A percentile compares a stretch with the other conserved stretches of the same genome.
phyloP scores from a whole-genome alignment of 805 yeast genomes.

The Sugiyamaella americana region DNA sequence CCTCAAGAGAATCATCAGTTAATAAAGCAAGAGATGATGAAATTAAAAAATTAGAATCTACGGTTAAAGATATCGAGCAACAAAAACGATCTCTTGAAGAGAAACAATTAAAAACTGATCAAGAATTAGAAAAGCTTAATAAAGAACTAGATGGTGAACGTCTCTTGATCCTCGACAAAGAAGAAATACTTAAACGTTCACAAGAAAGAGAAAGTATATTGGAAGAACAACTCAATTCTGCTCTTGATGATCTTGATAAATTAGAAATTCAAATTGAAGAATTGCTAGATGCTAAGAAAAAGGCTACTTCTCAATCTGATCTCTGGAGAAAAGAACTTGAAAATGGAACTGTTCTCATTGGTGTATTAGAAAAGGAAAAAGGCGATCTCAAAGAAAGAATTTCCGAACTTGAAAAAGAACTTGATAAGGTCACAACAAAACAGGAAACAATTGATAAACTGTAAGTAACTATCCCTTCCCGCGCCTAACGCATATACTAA shows the following conservation, averaged over 20 bases:
- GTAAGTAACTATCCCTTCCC: conserved; percentile 2
- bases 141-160: conserved; percentile 37
- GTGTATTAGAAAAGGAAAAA: conserved; percentile 34
- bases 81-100: conserved; percentile 27
- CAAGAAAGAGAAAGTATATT: conserved; percentile 37
- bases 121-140: conserved; percentile 28
- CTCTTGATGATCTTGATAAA: conserved; percentile 30
- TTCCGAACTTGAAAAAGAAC: conserved; percentile 28
- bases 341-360: conserved; percentile 32
- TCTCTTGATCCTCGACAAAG: conserved; percentile 41
- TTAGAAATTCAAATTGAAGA: conserved; percentile 29
- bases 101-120: conserved; percentile 23
- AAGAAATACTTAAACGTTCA: conserved; percentile 39
- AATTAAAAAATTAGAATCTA: conserved; percentile 29
- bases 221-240: conserved; percentile 27
- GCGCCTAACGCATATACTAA: conserved; percentile 2
- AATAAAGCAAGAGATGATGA: conserved; percentile 38
- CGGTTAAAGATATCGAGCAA: conserved; percentile 24
- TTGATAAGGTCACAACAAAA: conserved; percentile 20
- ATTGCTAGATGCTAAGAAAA: conserved; percentile 30
- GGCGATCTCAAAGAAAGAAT: conserved; percentile 28
- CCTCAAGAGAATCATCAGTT: conserved; percentile 54
- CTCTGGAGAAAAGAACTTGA: conserved; percentile 31
- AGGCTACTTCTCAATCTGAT: conserved; percentile 31
- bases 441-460: conserved; percentile 18